Conservation (phyloP, 495 filamentous ascomycete genomes). For the Alectoria sarmentosa region DNA sequence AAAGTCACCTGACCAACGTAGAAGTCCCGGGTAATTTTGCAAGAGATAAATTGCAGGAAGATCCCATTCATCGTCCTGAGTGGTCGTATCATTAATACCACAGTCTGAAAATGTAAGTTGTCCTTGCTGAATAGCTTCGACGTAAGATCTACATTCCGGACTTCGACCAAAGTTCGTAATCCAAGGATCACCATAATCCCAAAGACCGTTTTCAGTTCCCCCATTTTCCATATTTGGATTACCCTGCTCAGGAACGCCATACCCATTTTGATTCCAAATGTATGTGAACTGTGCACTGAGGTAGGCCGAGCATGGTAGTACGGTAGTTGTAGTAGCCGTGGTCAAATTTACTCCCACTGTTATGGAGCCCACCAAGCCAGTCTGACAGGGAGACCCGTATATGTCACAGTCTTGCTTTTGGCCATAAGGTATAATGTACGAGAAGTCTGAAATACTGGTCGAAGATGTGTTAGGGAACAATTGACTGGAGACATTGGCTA, state of each 20-base stretch:
- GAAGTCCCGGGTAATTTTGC: not conserved
- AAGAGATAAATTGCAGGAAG: not conserved
- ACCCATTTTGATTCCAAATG: not conserved
- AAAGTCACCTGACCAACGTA: accelerated
- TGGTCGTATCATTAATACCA: not conserved
- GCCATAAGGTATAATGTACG: constrained; percentile 7
- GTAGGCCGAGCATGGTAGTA: constrained; percentile 16
- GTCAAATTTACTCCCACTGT: constrained; percentile 9
- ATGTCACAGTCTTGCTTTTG: constrained; percentile 9
- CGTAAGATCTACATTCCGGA: constrained; percentile 7
- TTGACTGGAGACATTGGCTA: not conserved
- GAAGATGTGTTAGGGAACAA: not conserved
- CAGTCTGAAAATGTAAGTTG: not conserved
- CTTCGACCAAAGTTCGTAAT: constrained; percentile 7
- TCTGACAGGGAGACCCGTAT: constrained; percentile 9
- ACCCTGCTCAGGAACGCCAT: not conserved
- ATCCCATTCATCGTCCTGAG: not conserved
- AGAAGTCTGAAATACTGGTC: not conserved
- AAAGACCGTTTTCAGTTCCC: no score
- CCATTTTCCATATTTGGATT: not conserved
- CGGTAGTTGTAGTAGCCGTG: constrained; percentile 4
- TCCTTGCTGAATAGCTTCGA: not conserved
- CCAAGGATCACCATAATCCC: constrained; percentile 5
- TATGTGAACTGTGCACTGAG: constrained; percentile 9
- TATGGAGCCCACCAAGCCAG: constrained; percentile 12